Base-by-base conservation (phyloP, 164 flowering plant genomes). In the Piper betle region DNA sequence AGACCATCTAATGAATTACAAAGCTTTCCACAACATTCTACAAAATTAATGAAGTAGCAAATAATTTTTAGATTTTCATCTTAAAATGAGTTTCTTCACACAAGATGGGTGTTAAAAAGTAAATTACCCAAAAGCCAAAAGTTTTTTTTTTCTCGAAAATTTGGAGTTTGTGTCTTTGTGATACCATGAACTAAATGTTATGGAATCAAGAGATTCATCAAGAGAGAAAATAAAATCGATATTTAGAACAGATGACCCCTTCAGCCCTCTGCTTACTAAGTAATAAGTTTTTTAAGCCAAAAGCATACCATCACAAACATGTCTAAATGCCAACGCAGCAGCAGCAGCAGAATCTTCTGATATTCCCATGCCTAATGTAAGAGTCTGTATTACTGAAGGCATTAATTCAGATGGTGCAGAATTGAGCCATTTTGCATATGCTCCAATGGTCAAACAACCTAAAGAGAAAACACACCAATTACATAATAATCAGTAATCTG, bases 341-440 rank as follows among this genome's bases (percentile, higher is more conserved):
- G 97, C 88, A 11, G 99, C 95, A 39, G 99, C 97, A 74, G 88
- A 78, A 66, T 94, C 97, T 78, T 91, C 99, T 59, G 93, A 94
- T 62, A 76, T 71, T 56, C 88, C 77, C 99, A 94, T 91, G 71
- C 96, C 97, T 72, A 72, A 79, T 82, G 88, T 81, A 59, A 94
- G 91, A 68, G 92, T 80, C 53, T 82, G 85, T 57, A 94, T 76
- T 17, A 94, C 78, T 52, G 90, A 75, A 46, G 96, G 85, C 71
- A 91, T 78, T 62, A 75, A 64, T 66, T 85, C 97, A 77, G 71
- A 69, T 11, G 93, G 72, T 53, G 96, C 77, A 65, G 94, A 79
- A 79, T 88, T 86, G 73, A 94, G 82, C 99, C 99, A 94, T 72
- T 80, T 94, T 67, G 99, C 88, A 79, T 88, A 94, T 66, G 99